Evolutionary conservation across 257 asterid genomes (phyloP), one percentile per base, ranked within the genome.

Genomic region (Cruciata laevipes): DNA sequence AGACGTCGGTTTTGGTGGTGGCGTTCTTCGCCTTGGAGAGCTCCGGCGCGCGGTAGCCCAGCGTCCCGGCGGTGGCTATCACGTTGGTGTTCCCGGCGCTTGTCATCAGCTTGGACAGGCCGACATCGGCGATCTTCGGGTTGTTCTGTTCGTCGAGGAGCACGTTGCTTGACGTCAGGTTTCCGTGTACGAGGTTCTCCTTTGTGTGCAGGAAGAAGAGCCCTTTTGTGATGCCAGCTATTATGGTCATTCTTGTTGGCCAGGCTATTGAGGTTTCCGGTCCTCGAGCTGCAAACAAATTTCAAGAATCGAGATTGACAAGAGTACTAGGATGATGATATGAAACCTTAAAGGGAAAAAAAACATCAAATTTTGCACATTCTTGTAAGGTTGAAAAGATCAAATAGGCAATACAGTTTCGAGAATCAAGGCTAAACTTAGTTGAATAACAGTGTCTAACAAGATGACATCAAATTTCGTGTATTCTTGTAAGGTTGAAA

Each of bases 21-120:
- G 84, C 89, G 23, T 86, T 84, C 84, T 90, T 90, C 68, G 79
- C 80, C 53, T 86, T 88, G 0, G 96, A 81, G 1, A 90, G 78
- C 87, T 93, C 98, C 0, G 98, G 98, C 4, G 97, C 97, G 0
- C 95, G 84, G 51, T 93, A 88, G 0, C 96, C 97, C 63, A 79
- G 63, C 2, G 83, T 67, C 33, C 85, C 87, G 9, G 83, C 85
- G 14, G 87, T 83, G 24, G 85, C 80, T 3, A 83, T 75, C 25
- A 78, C 77, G 25, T 78, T 78, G 49, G 83, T 74, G 74, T 83
- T 83, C 1, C 74, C 87, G 17, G 82, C 85, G 27, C 58, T 71
- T 16, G 85, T 83, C 80, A 83, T 78, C 16, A 83, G 80, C 25
- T 66, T 65, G 8, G 78, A 76, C 5, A 80, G 83, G 16, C 87